Percentiles rank a stretch among this genome's conserved stretches.
Evolutionary conservation across 2,329 filamentous ascomycete species (phyloP).

Genomic region (Fusarium temperatum): DNA sequence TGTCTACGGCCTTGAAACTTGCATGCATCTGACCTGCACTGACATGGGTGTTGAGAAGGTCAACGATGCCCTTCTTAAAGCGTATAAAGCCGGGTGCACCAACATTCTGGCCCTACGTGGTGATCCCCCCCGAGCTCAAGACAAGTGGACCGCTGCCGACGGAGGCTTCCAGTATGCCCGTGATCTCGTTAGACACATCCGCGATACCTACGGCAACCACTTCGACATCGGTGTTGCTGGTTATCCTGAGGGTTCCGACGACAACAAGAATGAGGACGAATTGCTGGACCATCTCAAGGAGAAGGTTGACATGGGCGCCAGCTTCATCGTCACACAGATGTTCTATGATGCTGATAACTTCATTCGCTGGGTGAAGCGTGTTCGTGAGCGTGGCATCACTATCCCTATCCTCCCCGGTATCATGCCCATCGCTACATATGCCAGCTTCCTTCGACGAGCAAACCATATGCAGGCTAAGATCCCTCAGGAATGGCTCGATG

Average conservation of each 20-base stretch:
- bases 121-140: slow-evolving; percentile 91
- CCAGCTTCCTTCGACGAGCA: slow-evolving; percentile 87
- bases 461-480: slow-evolving; percentile 91
- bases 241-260: slow-evolving; percentile 95
- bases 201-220: slow-evolving; percentile 73
- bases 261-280: slow-evolving; percentile 85
- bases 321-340: slow-evolving; percentile 98
- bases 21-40: slow-evolving; percentile 98
- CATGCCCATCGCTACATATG: slow-evolving; percentile 92
- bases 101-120: slow-evolving; percentile 95
- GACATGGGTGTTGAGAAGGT: slow-evolving; percentile 96
- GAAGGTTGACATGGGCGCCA: slow-evolving; percentile 92
- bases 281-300: slow-evolving; percentile 94
- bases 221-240: slow-evolving; percentile 98
- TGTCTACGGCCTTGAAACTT: slow-evolving; percentile 95
- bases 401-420: slow-evolving; percentile 87
- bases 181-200: slow-evolving; percentile 88
- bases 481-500: slow-evolving; percentile 81
- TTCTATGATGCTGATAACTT: slow-evolving; percentile 99
- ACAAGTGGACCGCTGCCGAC: slow-evolving; percentile 90
- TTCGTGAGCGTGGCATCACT: slow-evolving; percentile 83
- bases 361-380: slow-evolving; percentile 86
- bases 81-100: slow-evolving; percentile 94
- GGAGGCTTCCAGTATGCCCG: slow-evolving; percentile 91
- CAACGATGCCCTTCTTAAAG: slow-evolving; percentile 84